Evolutionary conservation across 257 asterid genomes (phyloP).

Genomic region (Salvia hispanica): DNA sequence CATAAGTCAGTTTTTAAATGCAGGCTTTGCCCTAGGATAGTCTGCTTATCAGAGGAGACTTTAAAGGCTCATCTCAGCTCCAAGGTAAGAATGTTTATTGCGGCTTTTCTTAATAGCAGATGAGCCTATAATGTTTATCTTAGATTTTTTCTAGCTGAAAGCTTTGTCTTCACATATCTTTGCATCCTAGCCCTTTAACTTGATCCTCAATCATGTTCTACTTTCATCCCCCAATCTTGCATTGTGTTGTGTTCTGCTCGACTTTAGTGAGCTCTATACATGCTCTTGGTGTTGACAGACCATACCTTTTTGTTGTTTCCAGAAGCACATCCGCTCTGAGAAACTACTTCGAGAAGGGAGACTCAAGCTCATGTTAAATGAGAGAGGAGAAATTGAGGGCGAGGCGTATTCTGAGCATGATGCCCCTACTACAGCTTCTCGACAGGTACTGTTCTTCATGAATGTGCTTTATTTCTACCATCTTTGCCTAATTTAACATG

Average conservation of each 20-base stretch:
- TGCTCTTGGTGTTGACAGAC: conserved; percentile 6
- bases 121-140: conserved; percentile 1
- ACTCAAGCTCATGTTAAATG: conserved; percentile 76
- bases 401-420: conserved; percentile 44
- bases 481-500: conserved; percentile 8
- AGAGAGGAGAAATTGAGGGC: conserved; percentile 57
- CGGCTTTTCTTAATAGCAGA: conserved; percentile 10
- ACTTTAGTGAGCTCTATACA: not conserved
- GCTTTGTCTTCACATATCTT: not conserved
- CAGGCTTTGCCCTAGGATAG: conserved; percentile 83
- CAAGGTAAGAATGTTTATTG: conserved; percentile 54
- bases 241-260: not conserved
- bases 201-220: conserved; percentile 9
- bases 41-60: conserved; percentile 80
- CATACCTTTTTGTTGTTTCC: conserved; percentile 29
- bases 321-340: conserved; percentile 91
- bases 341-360: conserved; percentile 82
- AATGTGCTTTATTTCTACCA: conserved; percentile 11
- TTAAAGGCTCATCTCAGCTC: conserved; percentile 77
- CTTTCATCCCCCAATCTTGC: not conserved
- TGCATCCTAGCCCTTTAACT: not conserved
- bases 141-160: not conserved
- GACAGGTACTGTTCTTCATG: conserved; percentile 46
- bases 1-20: conserved; percentile 92
- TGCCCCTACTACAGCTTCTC: conserved; percentile 30